phyloP scores from a whole-genome alignment of 108 stramenopile genomes.

The Epithemia pelagica region DNA sequence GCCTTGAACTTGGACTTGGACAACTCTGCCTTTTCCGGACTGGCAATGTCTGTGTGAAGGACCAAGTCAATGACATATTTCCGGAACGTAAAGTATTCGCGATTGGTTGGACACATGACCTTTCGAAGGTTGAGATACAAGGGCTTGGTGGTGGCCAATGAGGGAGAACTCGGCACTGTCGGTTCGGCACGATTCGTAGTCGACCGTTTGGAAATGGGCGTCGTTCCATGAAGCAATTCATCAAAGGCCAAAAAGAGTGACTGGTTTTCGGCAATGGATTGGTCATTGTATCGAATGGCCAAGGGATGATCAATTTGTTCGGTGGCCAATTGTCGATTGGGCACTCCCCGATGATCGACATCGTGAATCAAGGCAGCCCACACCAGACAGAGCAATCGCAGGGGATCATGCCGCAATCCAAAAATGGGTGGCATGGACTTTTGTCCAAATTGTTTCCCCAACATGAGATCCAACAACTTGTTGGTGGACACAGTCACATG shows the following conservation, averaged over 20 bases:
- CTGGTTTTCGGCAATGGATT: slow-evolving; percentile 45
- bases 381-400: slow-evolving; percentile 24
- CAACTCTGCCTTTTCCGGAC: slow-evolving; percentile 62
- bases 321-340: slow-evolving; percentile 22
- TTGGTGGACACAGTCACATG: slow-evolving; percentile 38
- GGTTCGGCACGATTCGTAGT: slow-evolving; percentile 19
- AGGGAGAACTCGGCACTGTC: no score
- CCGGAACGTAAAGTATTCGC: slow-evolving; percentile 58
- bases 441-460: slow-evolving; percentile 15
- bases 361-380: slow-evolving; percentile 53
- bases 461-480: slow-evolving; percentile 45
- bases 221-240: slow-evolving; percentile 19
- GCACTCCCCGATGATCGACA: slow-evolving; percentile 37
- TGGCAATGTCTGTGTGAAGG: slow-evolving; percentile 39
- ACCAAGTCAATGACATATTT: slow-evolving; percentile 48
- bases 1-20: slow-evolving; percentile 67
- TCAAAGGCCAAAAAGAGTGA: slow-evolving; percentile 39
- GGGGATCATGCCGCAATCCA: slow-evolving; percentile 45
- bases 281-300: slow-evolving; percentile 53
- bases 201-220: neutral
- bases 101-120: slow-evolving; percentile 29
- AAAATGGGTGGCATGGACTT: slow-evolving; percentile 15
- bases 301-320: slow-evolving; percentile 23
- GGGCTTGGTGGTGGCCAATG: slow-evolving; percentile 3
- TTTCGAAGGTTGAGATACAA: slow-evolving; percentile 25